phyloP scores from a whole-genome alignment of 305 asterid species.

The Withania somnifera region DNA sequence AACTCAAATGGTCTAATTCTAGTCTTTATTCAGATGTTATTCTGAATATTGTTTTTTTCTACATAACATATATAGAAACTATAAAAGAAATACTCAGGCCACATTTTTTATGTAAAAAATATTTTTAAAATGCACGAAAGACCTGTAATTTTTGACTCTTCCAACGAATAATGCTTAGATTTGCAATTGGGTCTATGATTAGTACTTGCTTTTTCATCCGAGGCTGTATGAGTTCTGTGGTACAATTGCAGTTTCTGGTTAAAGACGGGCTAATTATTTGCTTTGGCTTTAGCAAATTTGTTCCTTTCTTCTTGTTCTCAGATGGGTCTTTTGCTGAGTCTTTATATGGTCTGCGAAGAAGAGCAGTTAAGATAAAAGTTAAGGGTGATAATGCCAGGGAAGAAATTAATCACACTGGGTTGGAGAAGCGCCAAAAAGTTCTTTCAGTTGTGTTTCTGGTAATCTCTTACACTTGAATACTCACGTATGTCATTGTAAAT shows the following conservation, averaged over 20 bases:
- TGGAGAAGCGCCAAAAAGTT: slow-evolving; percentile 68
- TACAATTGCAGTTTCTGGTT: background rate
- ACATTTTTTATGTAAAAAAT: background rate
- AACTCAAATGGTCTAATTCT: background rate
- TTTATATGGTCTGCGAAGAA: slow-evolving; percentile 73
- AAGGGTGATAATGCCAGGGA: slow-evolving; percentile 31
- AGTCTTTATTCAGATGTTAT: background rate
- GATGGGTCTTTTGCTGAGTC: slow-evolving; percentile 97
- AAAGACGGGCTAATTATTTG: background rate
- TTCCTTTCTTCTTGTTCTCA: slow-evolving; percentile 10
- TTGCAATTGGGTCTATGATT: background rate
- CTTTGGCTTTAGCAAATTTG: background rate
- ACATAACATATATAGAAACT: background rate
- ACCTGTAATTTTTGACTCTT: background rate
- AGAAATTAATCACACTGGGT: slow-evolving; percentile 48
- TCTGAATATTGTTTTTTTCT: background rate
- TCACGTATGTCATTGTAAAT: background rate
- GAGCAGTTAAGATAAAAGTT: slow-evolving; percentile 55
- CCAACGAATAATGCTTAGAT: background rate
- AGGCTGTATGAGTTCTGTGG: background rate
- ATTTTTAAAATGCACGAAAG: background rate
- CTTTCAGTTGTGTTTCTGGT: slow-evolving; percentile 89
- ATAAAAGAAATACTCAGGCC: background rate
- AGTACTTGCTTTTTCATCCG: background rate
- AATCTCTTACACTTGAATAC: slow-evolving; percentile 6